phyloP scores from a whole-genome alignment of 768 basidiomycete genomes.

The Suillus weaverae region DNA sequence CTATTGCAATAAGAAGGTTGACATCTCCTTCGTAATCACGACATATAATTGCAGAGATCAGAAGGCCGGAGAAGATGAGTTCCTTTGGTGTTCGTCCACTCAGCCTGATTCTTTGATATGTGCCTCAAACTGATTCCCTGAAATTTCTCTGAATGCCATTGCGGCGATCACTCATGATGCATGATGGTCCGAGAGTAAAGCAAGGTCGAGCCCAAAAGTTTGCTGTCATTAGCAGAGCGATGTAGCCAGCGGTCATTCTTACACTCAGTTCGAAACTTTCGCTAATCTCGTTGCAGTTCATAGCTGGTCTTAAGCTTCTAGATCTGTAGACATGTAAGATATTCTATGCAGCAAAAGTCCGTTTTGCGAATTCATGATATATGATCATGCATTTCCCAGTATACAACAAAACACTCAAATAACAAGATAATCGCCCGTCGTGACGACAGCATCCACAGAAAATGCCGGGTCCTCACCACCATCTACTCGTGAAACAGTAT shows the following conservation, averaged over 20 bases:
- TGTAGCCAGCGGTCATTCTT: neutral
- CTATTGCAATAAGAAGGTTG: too few species aligned
- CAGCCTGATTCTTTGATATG: neutral
- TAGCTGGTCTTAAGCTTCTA: neutral
- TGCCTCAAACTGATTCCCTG: neutral
- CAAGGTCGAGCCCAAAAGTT: neutral
- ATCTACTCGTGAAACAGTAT: conserved; percentile 53
- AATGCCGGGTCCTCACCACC: conserved; percentile 49
- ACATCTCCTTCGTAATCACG: too few species aligned
- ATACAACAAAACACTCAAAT: conserved; percentile 29
- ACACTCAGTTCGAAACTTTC: neutral
- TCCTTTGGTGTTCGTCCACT: neutral
- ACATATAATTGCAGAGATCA: too few species aligned
- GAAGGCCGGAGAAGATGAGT: too few species aligned
- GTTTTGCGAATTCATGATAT: neutral
- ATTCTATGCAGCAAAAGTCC: neutral
- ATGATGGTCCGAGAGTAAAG: neutral
- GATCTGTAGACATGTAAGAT: neutral
- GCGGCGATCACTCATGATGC: too few species aligned
- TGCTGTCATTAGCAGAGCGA: neutral
- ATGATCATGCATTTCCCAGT: neutral
- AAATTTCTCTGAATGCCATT: neutral
- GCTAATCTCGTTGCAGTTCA: neutral
- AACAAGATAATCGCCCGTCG: conserved; percentile 57
- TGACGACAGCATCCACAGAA: conserved; percentile 57